Evolutionary conservation across 306 rosid genomes (phyloP), one percentile per base, ranked within the genome.

Genomic region (Cucumis melo): DNA sequence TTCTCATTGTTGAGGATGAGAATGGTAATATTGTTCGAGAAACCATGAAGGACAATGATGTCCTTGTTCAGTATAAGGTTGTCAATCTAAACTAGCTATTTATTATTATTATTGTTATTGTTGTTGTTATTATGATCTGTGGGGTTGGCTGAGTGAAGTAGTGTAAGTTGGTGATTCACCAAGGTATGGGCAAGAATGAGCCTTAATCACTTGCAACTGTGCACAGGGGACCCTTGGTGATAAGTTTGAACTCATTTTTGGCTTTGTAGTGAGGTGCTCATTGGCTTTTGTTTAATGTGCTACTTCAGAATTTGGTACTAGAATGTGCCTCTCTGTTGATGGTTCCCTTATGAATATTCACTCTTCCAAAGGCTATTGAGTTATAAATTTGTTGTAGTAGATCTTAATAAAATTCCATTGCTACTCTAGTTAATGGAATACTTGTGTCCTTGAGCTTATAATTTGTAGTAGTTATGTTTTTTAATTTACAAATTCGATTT

Each of bases 11-110:
- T 64, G 99, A 95, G 83, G 99, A 95, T 82, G 99, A 95, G 81
- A 95, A 95, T 70, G 99, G 99, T 76, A 95, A 95, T 81, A 95
- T 95, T 75, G 99, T 95, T 73, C 94, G 99, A 14, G 99, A 95
- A 74, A 95, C 99, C 74, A 82, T 95, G 93, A 95, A 95, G 89
- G 99, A 95, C 84, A 95, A 95, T 87, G 99, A 95, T 76, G 98
- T 92, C 78, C 99, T 95, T 83, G 99, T 95, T 71, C 98, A 92
- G 80, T 95, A 95, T 59, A 95, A 95, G 99, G 99, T 95, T 73
- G 77, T 80, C 39, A 62, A 48, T 68, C 54, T 24, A 3, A 73
- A 6, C 53, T 64, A 72, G 3, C 8, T 19, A n/a, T 27, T 46
- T 27, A 24, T 42, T 51, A 17, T 50, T 39, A 32, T 32, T 32